Percentiles rank a stretch among this genome's conserved stretches.
These are phyloP conservation scores for Tetrahymena elliotti DNA, from an alignment of 73 alveolate genomes.

Conservation along the genomic window DNA sequence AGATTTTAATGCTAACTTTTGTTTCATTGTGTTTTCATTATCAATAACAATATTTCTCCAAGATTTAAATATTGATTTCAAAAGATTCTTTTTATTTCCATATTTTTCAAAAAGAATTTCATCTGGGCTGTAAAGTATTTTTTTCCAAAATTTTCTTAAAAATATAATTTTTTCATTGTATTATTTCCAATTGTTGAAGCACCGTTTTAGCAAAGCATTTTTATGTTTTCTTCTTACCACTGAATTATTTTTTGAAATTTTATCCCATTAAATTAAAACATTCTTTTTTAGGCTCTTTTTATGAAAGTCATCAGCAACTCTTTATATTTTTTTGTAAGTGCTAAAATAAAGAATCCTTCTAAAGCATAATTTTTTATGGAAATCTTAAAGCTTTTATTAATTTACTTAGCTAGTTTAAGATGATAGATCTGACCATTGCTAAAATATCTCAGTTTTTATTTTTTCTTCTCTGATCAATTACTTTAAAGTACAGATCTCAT, in stretches of 20 bases:
- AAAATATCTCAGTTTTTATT: background rate
- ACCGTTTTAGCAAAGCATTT: background rate
- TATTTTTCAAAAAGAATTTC: background rate
- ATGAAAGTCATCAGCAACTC: background rate
- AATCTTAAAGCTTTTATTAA: background rate
- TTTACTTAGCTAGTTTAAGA: background rate
- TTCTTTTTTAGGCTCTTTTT: background rate
- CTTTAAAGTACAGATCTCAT: background rate
- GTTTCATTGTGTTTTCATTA: background rate
- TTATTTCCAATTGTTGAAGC: background rate
- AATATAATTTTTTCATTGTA: background rate
- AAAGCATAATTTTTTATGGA: background rate
- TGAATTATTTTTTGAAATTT: background rate
- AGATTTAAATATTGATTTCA: background rate
- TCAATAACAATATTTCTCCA: background rate
- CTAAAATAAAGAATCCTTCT: background rate
- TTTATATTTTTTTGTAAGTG: background rate
- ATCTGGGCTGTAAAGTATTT: background rate
- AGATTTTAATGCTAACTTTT: background rate
- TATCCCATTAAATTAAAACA: background rate
- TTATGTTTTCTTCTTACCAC: background rate
- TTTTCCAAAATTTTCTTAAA: background rate
- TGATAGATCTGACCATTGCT: background rate
- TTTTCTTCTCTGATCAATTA: background rate
- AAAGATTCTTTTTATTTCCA: background rate